Base-by-base conservation (phyloP, 2,329 filamentous ascomycete genomes). In the Alternaria sp. region DNA sequence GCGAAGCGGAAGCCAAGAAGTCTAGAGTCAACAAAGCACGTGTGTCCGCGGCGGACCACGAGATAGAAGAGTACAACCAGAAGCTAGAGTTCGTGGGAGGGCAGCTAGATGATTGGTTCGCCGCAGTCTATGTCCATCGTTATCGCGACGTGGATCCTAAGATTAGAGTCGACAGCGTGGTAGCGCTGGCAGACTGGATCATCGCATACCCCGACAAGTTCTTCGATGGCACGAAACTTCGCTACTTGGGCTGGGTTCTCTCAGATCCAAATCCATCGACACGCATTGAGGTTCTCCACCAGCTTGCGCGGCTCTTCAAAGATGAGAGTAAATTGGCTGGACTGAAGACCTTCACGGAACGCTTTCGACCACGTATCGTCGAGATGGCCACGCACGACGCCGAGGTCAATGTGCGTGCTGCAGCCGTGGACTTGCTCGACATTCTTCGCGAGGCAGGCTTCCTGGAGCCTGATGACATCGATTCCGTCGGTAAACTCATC, bases 241-340 rank as follows among this genome's bases (percentile, higher is more conserved):
- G 96, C 64, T 99, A 99, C 75, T 85, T 99, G 6, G 96, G 96
- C 56, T 99, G 96, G 96, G 90, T 97, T 75, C 85, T 99, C 28
- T 97, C 94, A 5, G 96, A 99, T 77, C 87, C 89, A 4, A 86
- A 90, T 64, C 85, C 90, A 1, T 82, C 89, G 9, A 94, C 93
- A 21, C 88, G 96, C 58, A 87, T 90, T n/a, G 94, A 97, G 78
- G 93, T 96, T 3, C 82, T 99, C 45, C 92, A 90, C 73, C 94
- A 98, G 78, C 85, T 99, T 14, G 86, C 88, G 21, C 89, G 88
- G 61, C 86, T 99, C 6, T 95, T 96, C 81, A 90, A 89, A 73
- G 89, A 92, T 62, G 90, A 92, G 68, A 89, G 94, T 57, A 93
- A 93, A 76, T 88, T 96, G 68, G 85, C 84, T 47, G 87, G 88